These are phyloP conservation scores for Fusarium neocosmosporiellum DNA, from an alignment of 2,329 filamentous ascomycete species.

Conservation along the genomic window DNA sequence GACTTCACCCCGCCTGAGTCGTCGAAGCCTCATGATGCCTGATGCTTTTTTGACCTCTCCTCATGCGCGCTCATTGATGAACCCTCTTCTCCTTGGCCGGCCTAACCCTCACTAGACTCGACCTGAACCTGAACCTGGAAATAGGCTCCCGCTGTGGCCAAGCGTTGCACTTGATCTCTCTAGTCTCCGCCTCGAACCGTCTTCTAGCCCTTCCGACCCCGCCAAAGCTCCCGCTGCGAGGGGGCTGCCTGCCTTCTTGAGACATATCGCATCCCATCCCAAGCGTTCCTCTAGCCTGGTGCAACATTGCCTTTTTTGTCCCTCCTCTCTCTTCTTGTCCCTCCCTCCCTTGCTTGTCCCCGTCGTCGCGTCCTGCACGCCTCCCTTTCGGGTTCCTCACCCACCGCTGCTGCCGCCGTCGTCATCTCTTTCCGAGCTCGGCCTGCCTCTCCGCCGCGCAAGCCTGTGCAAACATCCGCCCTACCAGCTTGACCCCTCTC, in stretches of 20 bases:
- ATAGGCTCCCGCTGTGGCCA: not conserved
- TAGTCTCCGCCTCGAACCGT: not conserved
- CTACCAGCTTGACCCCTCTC: constrained; percentile 4
- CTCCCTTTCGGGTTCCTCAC: constrained; percentile 13
- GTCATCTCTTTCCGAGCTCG: constrained; percentile 22
- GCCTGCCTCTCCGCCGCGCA: constrained; percentile 11
- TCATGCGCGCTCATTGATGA: constrained; percentile 1
- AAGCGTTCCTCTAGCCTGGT: not conserved
- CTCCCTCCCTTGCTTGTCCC: constrained; percentile 1
- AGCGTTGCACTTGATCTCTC: not conserved
- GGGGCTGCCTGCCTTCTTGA: constrained; percentile 12
- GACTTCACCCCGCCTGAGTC: constrained; percentile 16
- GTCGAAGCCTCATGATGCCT: constrained; percentile 16
- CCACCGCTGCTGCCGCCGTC: constrained; percentile 4
- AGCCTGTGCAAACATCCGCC: constrained; percentile 12
- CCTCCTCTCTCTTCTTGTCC: not conserved
- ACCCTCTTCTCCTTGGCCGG: not conserved
- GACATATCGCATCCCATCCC: constrained; percentile 5
- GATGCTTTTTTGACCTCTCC: not conserved
- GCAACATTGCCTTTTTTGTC: not conserved
- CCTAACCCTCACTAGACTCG: not conserved
- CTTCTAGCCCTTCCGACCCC: constrained; percentile 6
- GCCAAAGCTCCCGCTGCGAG: constrained; percentile 12
- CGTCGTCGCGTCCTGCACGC: not conserved
- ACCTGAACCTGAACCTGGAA: constrained; percentile 1